Evolutionary conservation across 164 flowering plant genomes (phyloP).

Genomic region (Vitis rupestris): DNA sequence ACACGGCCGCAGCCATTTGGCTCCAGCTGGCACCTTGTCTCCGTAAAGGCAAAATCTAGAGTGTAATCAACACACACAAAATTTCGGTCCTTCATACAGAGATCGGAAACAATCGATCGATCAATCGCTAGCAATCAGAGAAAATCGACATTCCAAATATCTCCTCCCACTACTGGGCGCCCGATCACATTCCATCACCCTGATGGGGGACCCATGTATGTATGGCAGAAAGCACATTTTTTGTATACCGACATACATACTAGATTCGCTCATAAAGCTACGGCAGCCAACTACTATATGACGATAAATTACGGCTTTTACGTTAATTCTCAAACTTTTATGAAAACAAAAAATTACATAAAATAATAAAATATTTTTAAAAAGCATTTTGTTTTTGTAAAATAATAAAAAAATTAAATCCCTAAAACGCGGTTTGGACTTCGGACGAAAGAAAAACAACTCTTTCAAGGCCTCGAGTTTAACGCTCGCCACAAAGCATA

Average conservation of each 20-base stretch:
- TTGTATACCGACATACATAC: not conserved
- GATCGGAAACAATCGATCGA: too few relatives aligned
- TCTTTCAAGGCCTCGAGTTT: constrained; percentile 1
- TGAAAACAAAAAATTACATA: not conserved
- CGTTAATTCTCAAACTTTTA: not conserved
- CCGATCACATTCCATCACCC: too few relatives aligned
- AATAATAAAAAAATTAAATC: not conserved
- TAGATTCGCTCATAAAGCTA: constrained; percentile 1
- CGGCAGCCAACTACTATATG: not conserved
- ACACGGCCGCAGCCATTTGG: too few relatives aligned
- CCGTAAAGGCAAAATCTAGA: too few relatives aligned
- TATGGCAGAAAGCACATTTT: not conserved
- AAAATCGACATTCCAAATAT: too few relatives aligned
- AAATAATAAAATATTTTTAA: not conserved
- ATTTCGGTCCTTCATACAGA: too few relatives aligned
- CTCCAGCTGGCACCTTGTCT: too few relatives aligned
- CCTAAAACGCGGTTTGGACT: not conserved
- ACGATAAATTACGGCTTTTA: constrained; percentile 3
- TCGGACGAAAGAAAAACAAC: not conserved
- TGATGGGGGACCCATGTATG: not conserved
- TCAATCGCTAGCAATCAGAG: too few relatives aligned
- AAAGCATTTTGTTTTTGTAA: not conserved
- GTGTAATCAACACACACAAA: too few relatives aligned
- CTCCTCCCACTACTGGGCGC: too few relatives aligned
- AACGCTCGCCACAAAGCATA: not conserved